Conservation (phyloP, 2,329 filamentous ascomycete genomes). For the Sphaerulina musiva region DNA sequence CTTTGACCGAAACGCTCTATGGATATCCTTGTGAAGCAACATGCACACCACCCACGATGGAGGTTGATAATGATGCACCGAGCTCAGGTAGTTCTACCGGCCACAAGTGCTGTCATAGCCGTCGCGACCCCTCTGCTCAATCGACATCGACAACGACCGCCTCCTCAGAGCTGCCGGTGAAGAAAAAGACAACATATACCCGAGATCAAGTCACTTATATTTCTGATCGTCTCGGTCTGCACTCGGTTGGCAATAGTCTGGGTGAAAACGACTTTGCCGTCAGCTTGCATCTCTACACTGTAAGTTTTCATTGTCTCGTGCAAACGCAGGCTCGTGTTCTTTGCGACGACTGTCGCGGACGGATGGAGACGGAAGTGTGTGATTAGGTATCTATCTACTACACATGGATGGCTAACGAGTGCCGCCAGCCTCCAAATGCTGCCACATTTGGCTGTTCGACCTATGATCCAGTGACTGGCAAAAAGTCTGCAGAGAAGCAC, state of each 20-base stretch:
- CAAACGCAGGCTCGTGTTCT: not conserved
- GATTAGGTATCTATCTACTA: not conserved
- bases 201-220: conserved; percentile 81
- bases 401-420: conserved; percentile 43
- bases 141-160: not conserved
- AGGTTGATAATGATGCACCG: not conserved
- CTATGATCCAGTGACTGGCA: conserved; percentile 71
- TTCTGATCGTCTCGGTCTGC: conserved; percentile 79
- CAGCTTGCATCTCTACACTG: conserved; percentile 61
- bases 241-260: conserved; percentile 70
- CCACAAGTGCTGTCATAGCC: conserved; percentile 32
- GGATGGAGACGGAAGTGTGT: not conserved
- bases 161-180: conserved; percentile 27
- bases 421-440: conserved; percentile 80
- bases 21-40: conserved; percentile 54
- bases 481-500: conserved; percentile 63
- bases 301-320: conserved; percentile 34
- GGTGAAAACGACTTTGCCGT: conserved; percentile 61
- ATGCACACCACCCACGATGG: not conserved
- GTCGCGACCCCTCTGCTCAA: conserved; percentile 29
- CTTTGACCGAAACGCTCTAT: conserved; percentile 74
- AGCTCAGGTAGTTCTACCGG: conserved; percentile 19
- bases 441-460: conserved; percentile 74
- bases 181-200: conserved; percentile 53
- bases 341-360: not conserved